Base-by-base conservation (phyloP, 352 stramenopile genomes). In the Elongisporangium undulatum region DNA sequence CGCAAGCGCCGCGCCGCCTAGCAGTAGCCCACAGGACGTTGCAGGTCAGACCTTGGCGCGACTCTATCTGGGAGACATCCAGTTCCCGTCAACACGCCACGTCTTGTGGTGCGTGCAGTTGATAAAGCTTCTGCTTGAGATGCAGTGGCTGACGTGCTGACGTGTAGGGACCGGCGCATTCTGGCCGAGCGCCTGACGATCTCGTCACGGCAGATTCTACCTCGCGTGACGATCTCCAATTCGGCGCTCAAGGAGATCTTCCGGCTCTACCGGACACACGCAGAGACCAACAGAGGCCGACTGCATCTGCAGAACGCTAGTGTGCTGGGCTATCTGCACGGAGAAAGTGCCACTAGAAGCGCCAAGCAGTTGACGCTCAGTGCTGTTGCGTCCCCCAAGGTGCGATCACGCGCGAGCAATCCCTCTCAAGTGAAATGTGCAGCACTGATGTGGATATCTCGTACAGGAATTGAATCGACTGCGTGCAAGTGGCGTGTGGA, bases 1-100 rank as follows among this genome's bases (percentile, higher is more conserved):
- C 62, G 8, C 20, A 61, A 17, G 23, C 53, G 15, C 48, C 24
- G 49, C 38, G 20, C n/a, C 62, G 16, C 52, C 64, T 51, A 62
- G 45, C 54, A 64, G 63, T 55, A 58, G 20, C 58, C 56, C 17
- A 10, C 9, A 29, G 19, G 22, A 51, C n/a, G n/a, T n/a, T 24
- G 12, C 29, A n/a, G 23, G 49, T 19, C 38, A 24, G 12, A 55
- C 54, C 8, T 34, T 62, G 8, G 61, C 38, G 16, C 76, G 71
- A 29, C 55, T 87, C n/a, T 67, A 79, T 64, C 71, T 90, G 29
- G 75, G 75, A 22, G 60, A 79, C 26, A 74, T 93, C 38, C 69
- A 90, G 59, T 93, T 93, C 57, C 83, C 83, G 34, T 58, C 62
- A 4, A 93, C 83, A 1, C 74, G 81, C 4, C 78, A 72, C 2